Evolutionary conservation across 78 protist species (phyloP).

Genomic region (Capsaspora owczarzaki): DNA sequence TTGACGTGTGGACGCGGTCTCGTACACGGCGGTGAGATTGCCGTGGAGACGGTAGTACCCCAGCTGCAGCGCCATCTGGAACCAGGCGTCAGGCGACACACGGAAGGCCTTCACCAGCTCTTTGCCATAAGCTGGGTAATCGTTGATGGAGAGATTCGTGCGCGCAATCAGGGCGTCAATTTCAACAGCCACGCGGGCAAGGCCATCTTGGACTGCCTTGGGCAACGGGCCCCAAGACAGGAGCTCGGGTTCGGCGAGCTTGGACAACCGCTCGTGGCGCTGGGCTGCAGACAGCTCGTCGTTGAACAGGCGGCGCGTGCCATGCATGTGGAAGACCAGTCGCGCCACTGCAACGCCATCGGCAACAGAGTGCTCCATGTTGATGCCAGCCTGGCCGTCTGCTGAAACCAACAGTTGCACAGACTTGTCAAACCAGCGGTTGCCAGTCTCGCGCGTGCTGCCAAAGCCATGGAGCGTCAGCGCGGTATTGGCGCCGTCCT

Average conservation of each 20-base stretch:
- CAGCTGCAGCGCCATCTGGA: slow-evolving; percentile 39
- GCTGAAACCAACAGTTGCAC: background rate
- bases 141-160: background rate
- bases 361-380: background rate
- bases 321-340: background rate
- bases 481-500: too few species aligned
- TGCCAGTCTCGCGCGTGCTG: slow-evolving; percentile 11
- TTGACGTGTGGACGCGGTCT: slow-evolving; percentile 15
- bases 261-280: background rate
- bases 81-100: slow-evolving; percentile 35
- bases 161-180: background rate
- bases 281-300: background rate
- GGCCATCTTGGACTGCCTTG: background rate
- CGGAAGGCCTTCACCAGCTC: background rate
- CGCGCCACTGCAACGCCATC: too few species aligned
- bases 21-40: slow-evolving; percentile 18
- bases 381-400: background rate
- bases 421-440: slow-evolving; percentile 49
- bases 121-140: too few species aligned
- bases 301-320: background rate
- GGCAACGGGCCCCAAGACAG: too few species aligned
- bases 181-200: background rate
- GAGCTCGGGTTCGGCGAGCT: too few species aligned
- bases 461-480: background rate
- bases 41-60: slow-evolving; percentile 27